Evolutionary conservation across 768 basidiomycete genomes (phyloP), one percentile per base, ranked within the genome.

Genomic region (Daedalea quercina): DNA sequence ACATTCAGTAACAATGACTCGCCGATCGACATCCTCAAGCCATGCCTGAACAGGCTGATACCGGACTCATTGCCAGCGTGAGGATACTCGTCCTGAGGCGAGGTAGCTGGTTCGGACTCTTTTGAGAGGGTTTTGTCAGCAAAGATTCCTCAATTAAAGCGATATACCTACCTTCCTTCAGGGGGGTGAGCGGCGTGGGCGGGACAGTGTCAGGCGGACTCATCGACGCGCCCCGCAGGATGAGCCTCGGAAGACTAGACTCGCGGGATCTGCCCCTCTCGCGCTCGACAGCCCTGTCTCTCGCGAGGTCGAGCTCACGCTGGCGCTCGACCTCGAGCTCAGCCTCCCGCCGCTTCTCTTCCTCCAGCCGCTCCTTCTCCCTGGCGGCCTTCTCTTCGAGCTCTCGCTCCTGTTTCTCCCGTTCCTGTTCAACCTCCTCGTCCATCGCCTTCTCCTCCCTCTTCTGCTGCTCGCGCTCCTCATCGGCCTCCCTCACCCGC

Each of bases 11-110:
- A 47, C 22, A 25, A 3, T 12, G 17, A 2, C 9, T 22, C 7
- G 87, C 89, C 87, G 55, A 91, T 82, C 0, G 89, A 91, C 54
- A 77, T 73, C 65, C 79, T 86, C 58, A 91, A 74, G 54, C 80
- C 82, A 58, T 89, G 87, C 66, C 77, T 87, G 57, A 90, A 71
- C 26, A 76, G 72, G 47, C 61, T 69, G 28, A 80, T 63, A 11
- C 72, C 74, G 8, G 74, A 73, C 54, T 75, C 76, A 44, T 62
- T 63, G 19, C 54, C 50, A 2, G 55, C 53, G 9, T 43, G 51
- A 20, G 57, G 20, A 24, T 56, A 50, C 8, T 44, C 45, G 43
- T 58, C 61, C 44, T 26, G 51, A 47, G 19, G 51, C 51, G 49
- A 54, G 53, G 22, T 51, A 43, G 12, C 8, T 4, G 49, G 47